phyloP scores from a whole-genome alignment of 176 grass and related monocot genomes.

The Avena insularis region DNA sequence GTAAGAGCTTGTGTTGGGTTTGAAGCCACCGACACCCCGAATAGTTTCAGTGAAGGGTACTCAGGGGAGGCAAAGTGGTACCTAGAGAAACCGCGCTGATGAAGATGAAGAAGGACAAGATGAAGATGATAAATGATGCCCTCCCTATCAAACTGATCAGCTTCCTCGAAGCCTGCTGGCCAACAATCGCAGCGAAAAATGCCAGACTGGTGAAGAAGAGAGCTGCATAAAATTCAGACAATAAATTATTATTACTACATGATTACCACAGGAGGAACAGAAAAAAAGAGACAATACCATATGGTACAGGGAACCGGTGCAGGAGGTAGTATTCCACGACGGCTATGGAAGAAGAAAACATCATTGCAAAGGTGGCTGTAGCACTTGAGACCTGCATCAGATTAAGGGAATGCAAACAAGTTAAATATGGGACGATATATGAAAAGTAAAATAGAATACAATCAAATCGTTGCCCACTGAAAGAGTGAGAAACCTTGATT shows the following conservation, averaged over 20 bases:
- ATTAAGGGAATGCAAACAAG: background rate
- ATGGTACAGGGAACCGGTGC: constrained; percentile 65
- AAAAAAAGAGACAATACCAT: constrained; percentile 45
- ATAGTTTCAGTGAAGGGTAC: background rate
- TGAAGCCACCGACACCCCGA: background rate
- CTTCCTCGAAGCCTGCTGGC: constrained; percentile 56
- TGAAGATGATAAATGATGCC: constrained; percentile 85
- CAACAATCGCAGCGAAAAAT: constrained; percentile 54
- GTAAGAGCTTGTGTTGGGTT: background rate
- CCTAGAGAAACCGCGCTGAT: constrained; percentile 61
- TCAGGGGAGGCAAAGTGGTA: constrained; percentile 2
- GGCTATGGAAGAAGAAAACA: constrained; percentile 90
- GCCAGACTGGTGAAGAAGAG: constrained; percentile 54
- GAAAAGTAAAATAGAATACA: background rate
- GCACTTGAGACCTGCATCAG: constrained; percentile 74
- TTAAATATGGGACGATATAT: background rate
- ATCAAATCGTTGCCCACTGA: constrained; percentile 1
- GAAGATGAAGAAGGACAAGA: constrained; percentile 71
- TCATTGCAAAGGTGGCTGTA: constrained; percentile 90
- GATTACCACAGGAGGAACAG: background rate
- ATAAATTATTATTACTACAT: background rate
- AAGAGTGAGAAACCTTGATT: background rate
- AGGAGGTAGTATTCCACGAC: constrained; percentile 80
- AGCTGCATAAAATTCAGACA: constrained; percentile 43
- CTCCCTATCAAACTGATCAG: constrained; percentile 66